These are phyloP conservation scores for Penicillium coffeae DNA, from an alignment of 495 filamentous ascomycete species.

Conservation along the genomic window DNA sequence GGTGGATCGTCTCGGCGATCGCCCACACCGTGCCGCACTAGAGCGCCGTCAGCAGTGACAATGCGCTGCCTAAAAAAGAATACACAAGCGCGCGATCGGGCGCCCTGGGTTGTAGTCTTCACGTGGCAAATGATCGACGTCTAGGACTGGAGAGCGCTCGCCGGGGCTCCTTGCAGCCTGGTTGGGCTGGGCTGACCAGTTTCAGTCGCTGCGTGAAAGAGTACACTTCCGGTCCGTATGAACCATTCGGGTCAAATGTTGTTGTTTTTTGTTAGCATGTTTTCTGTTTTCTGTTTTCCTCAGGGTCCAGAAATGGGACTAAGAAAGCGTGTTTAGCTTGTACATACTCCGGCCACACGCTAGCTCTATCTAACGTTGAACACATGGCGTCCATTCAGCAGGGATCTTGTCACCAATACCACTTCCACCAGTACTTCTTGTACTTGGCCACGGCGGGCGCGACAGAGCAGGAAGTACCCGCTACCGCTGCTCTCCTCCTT, in stretches of 20 bases:
- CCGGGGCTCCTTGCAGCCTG: constrained; percentile 1
- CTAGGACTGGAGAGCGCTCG: not conserved
- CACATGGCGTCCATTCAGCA: constrained; percentile 6
- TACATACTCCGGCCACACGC: constrained; percentile 6
- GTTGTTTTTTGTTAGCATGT: no score
- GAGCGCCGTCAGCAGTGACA: no score
- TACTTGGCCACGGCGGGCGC: not conserved
- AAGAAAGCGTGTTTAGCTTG: no score
- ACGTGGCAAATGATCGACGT: constrained; percentile 7
- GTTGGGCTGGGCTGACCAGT: not conserved
- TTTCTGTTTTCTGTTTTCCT: no score
- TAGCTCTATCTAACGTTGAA: constrained; percentile 4
- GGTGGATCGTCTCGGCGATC: no score
- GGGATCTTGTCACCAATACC: constrained; percentile 3
- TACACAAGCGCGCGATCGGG: not conserved
- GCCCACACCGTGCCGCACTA: no score
- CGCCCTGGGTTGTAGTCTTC: not conserved
- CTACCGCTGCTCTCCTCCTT: not conserved
- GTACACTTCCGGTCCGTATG: no score
- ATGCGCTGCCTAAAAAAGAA: not conserved
- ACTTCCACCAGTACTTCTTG: not conserved
- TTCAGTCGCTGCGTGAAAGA: no score
- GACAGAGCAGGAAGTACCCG: not conserved
- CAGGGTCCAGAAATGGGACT: no score
- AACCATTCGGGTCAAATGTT: no score